Evolutionary conservation across 257 asterid species (phyloP).

Genomic region (Solanum etuberosum): DNA sequence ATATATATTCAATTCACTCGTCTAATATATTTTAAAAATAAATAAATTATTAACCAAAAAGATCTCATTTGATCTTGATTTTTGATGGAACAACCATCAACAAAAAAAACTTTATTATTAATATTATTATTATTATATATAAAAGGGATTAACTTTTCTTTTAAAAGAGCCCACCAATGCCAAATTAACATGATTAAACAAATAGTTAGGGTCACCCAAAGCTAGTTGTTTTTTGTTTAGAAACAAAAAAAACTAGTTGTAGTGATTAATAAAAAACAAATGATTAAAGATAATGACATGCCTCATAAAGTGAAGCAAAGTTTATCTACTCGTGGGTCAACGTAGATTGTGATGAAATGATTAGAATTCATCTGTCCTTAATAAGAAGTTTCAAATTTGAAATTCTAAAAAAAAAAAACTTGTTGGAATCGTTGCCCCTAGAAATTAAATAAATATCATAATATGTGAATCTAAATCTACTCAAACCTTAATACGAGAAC

Average conservation of each 20-base stretch:
- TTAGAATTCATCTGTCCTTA: fast-evolving
- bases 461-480: neutral
- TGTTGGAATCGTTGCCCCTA: fast-evolving
- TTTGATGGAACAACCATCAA: neutral
- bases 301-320: neutral
- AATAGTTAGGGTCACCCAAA: neutral
- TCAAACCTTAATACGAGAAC: fast-evolving
- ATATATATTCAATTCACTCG: neutral
- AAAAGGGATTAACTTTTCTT: neutral
- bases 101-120: neutral
- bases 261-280: neutral
- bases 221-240: neutral
- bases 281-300: neutral
- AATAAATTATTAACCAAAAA: neutral
- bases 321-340: neutral
- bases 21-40: neutral
- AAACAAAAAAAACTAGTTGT: neutral
- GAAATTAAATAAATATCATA: fast-evolving
- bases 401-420: fast-evolving
- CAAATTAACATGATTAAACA: neutral
- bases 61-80: neutral
- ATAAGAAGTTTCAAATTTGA: neutral
- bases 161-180: neutral
- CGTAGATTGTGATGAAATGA: neutral
- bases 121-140: neutral